phyloP scores from a whole-genome alignment of 1,284 basidiomycete species.

The Phenoliferia sp. region DNA sequence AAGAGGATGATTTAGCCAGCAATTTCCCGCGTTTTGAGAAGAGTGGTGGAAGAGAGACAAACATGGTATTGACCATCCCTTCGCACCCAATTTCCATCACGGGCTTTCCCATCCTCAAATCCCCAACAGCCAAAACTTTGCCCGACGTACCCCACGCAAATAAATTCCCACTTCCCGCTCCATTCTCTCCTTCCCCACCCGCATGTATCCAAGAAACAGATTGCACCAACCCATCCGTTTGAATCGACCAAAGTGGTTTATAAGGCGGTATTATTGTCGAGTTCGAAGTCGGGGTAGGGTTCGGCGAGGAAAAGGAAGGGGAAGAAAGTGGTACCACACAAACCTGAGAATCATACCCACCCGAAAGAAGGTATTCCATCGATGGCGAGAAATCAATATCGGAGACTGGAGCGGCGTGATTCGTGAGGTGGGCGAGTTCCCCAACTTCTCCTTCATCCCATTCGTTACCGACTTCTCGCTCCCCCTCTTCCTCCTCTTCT shows the following conservation, averaged over 20 bases:
- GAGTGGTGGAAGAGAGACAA: not conserved
- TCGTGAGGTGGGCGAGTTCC: constrained; percentile 11
- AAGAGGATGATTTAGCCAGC: not conserved
- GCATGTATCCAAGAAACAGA: constrained; percentile 9
- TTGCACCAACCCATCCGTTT: constrained; percentile 10
- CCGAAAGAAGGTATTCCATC: constrained; percentile 3
- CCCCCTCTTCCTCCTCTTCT: not conserved
- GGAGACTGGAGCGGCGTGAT: constrained; percentile 11
- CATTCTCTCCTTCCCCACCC: not conserved
- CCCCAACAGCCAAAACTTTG: constrained; percentile 5
- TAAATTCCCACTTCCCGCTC: constrained; percentile 1
- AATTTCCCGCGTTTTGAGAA: not conserved
- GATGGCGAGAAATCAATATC: constrained; percentile 6
- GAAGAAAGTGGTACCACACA: constrained; percentile 1
- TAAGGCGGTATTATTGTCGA: not conserved
- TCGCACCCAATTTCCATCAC: not conserved
- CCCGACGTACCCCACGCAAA: constrained; percentile 16
- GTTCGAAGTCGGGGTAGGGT: not conserved
- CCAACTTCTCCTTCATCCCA: constrained; percentile 16
- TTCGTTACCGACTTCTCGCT: not conserved
- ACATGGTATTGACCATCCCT: constrained; percentile 16
- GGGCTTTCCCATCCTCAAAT: constrained; percentile 14
- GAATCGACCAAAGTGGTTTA: not conserved
- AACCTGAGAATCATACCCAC: constrained; percentile 14
- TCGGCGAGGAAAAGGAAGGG: no score